A percentile compares a stretch with the other conserved stretches of the same genome.
phyloP scores from a whole-genome alignment of 225 moss, liverwort and hornwort species.

The Marchantia paleacea region DNA sequence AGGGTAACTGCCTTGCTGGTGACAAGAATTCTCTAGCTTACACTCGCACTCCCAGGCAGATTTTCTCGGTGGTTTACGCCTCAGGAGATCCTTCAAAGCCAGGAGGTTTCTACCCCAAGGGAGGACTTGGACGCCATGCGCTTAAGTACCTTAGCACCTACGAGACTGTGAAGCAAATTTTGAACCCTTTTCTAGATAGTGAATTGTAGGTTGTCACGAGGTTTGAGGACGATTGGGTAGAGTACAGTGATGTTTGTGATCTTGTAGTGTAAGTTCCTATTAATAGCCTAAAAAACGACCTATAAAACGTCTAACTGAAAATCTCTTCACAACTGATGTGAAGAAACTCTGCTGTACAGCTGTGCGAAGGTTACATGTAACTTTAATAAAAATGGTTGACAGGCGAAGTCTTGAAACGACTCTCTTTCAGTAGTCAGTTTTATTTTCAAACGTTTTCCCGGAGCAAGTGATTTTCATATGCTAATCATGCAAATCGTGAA shows the following conservation, averaged over 20 bases:
- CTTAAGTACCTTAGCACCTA: conserved; percentile 17
- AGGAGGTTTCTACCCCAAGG: conserved; percentile 65
- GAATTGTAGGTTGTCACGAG: background rate
- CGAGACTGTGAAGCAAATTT: conserved; percentile 38
- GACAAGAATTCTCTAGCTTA: conserved; percentile 46
- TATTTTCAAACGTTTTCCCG: too few species aligned
- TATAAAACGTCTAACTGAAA: too few species aligned
- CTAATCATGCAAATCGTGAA: too few species aligned
- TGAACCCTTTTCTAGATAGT: conserved; percentile 9
- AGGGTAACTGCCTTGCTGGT: conserved; percentile 44
- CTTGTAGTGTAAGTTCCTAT: background rate
- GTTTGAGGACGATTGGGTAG: background rate
- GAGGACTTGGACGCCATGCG: conserved; percentile 27
- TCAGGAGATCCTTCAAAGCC: conserved; percentile 54
- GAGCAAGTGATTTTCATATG: too few species aligned
- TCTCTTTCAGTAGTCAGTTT: too few species aligned
- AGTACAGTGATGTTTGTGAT: background rate
- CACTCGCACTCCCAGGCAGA: conserved; percentile 51
- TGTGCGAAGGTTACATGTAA: background rate
- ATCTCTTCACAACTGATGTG: too few species aligned
- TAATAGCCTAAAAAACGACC: background rate
- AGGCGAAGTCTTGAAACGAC: background rate
- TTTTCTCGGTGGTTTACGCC: conserved; percentile 53
- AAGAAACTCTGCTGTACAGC: background rate
- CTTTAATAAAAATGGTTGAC: background rate